Evolutionary conservation across 331 rosid genomes (phyloP).

Genomic region (Quercus phellos): DNA sequence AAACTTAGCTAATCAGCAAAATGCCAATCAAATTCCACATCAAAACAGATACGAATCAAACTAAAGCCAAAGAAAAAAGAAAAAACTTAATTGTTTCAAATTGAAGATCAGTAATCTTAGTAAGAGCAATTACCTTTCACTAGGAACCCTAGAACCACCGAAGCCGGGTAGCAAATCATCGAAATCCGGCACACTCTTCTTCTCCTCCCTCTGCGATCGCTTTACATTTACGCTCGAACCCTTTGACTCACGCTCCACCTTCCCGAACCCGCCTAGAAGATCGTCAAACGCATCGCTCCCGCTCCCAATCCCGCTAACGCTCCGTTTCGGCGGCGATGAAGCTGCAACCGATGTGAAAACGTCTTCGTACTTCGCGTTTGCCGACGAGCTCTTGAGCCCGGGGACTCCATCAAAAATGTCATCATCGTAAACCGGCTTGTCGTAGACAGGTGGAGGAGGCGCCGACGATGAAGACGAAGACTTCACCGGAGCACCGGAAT

Average conservation of each 20-base stretch:
- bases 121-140: conserved; percentile 48
- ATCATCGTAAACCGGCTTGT: conserved; percentile 65
- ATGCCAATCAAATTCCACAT: background rate
- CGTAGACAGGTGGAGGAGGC: conserved; percentile 43
- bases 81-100: background rate
- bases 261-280: conserved; percentile 75
- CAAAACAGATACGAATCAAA: background rate
- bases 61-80: background rate
- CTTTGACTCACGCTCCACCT: conserved; percentile 48
- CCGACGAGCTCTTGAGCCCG: conserved; percentile 54
- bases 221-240: conserved; percentile 31
- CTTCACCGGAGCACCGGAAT: conserved; percentile 38
- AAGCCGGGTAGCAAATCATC: conserved; percentile 77
- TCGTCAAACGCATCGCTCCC: conserved; percentile 46
- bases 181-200: conserved; percentile 38
- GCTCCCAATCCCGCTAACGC: background rate
- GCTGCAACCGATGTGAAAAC: conserved; percentile 46
- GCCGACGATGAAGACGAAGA: conserved; percentile 15
- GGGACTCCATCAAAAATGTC: conserved; percentile 78
- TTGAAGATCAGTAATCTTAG: background rate
- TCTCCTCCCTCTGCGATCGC: conserved; percentile 44
- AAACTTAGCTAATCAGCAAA: background rate
- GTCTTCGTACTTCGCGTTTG: conserved; percentile 41
- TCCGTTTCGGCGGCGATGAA: conserved; percentile 32
- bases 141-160: conserved; percentile 37